Conservation (phyloP, 2,329 filamentous ascomycete species). For the Colletotrichum sp. region DNA sequence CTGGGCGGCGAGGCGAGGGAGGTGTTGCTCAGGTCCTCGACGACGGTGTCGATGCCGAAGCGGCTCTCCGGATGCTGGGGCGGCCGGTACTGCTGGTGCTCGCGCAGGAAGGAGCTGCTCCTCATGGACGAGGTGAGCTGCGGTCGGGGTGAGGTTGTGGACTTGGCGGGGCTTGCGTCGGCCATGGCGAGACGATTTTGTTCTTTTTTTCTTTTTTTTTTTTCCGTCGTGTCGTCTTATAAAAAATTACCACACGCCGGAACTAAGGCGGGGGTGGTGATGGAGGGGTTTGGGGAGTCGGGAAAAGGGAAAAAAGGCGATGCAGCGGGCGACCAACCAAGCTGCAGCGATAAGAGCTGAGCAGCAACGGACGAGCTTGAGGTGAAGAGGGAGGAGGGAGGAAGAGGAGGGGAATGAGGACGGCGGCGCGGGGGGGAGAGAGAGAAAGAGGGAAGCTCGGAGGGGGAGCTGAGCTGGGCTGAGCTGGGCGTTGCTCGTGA, state of each 20-base stretch:
- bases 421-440: neutral
- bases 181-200: constrained; percentile 29
- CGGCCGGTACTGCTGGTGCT: constrained; percentile 68
- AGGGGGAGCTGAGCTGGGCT: neutral
- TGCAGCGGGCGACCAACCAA: neutral
- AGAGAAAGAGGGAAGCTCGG: neutral
- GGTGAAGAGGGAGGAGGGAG: neutral
- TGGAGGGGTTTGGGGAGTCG: neutral
- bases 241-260: neutral
- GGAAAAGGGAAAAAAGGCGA: neutral
- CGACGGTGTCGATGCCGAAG: constrained; percentile 69
- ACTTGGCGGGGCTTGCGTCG: constrained; percentile 34
- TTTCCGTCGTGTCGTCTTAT: neutral
- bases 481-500: neutral
- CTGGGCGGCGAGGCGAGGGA: constrained; percentile 36
- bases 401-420: neutral
- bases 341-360: neutral
- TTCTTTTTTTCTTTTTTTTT: neutral
- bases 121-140: constrained; percentile 57
- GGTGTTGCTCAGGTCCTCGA: constrained; percentile 56
- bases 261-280: neutral
- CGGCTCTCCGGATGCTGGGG: constrained; percentile 58
- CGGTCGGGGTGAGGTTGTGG: constrained; percentile 43
- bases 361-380: neutral
- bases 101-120: constrained; percentile 66